Conservation (phyloP, 2,329 filamentous ascomycete genomes). For the Nigrospora oryzae region DNA sequence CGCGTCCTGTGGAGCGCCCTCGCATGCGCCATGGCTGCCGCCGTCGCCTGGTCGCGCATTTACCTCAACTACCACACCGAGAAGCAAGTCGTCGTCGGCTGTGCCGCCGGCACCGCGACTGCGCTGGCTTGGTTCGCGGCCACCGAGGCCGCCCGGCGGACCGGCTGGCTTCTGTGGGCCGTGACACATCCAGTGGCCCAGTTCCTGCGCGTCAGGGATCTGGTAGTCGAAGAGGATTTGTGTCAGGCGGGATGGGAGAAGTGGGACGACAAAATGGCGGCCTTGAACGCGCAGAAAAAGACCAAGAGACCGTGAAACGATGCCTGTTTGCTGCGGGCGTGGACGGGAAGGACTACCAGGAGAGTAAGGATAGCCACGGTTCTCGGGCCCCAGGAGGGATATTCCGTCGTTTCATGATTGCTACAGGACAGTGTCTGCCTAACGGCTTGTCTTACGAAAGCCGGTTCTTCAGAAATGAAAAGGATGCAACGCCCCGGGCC, state of each 20-base stretch:
- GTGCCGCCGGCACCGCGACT: conserved; percentile 58
- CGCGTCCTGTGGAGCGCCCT: conserved; percentile 46
- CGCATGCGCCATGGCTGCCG: conserved; percentile 51
- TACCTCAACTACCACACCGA: conserved; percentile 92
- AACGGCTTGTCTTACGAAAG: too few relatives aligned
- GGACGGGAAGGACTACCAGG: too few relatives aligned
- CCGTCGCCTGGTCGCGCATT: conserved; percentile 73
- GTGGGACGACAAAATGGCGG: conserved; percentile 56
- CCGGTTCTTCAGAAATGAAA: too few relatives aligned
- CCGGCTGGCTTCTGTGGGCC: conserved; percentile 64
- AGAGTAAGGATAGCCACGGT: too few relatives aligned
- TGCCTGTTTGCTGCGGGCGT: too few relatives aligned
- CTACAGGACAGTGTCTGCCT: too few relatives aligned
- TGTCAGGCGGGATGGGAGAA: conserved; percentile 89
- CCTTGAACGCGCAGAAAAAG: conserved; percentile 22
- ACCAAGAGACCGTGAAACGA: conserved; percentile 12
- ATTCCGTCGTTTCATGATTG: too few relatives aligned
- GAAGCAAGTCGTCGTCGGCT: conserved; percentile 78
- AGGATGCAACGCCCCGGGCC: too few relatives aligned
- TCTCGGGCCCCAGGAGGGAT: too few relatives aligned
- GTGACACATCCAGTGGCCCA: conserved; percentile 58
- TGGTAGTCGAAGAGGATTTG: conserved; percentile 81
- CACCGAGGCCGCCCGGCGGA: conserved; percentile 57
- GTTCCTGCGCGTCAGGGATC: conserved; percentile 67
- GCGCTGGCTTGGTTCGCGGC: conserved; percentile 72